Conservation (phyloP, 2,329 filamentous ascomycete genomes). For the Ceratocystis ficicola region DNA sequence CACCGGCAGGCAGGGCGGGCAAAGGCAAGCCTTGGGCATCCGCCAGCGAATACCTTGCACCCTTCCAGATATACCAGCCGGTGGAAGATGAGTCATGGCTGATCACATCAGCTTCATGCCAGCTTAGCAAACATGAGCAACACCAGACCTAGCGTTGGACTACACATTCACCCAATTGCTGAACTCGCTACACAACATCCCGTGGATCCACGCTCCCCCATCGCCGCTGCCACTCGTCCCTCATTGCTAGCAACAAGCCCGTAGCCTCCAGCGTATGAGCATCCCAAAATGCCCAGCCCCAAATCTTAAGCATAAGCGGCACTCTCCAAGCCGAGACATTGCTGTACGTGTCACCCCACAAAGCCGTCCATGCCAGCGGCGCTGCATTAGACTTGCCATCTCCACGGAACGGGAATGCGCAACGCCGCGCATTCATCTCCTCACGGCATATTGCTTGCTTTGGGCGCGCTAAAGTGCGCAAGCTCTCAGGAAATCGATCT, state of each 20-base stretch:
- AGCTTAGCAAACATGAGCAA: background rate
- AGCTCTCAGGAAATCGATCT: background rate
- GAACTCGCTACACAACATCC: conserved; percentile 9
- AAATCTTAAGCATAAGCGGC: conserved; percentile 20
- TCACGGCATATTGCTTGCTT: background rate
- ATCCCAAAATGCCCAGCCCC: conserved; percentile 22
- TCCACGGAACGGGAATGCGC: conserved; percentile 17
- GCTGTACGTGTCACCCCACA: conserved; percentile 21
- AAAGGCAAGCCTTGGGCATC: background rate
- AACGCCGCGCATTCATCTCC: conserved; percentile 7
- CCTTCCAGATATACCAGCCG: background rate
- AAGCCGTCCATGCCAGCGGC: conserved; percentile 17
- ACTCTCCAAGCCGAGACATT: conserved; percentile 16
- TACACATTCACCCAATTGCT: background rate
- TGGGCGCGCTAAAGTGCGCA: conserved; percentile 7
- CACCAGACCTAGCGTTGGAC: background rate
- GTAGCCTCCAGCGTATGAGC: conserved; percentile 3
- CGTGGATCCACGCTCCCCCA: conserved; percentile 18
- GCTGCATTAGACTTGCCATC: conserved; percentile 8
- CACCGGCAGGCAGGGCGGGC: background rate
- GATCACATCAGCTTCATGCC: too few relatives aligned
- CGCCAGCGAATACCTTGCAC: background rate
- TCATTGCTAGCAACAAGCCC: conserved; percentile 11
- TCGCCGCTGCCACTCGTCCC: conserved; percentile 16
- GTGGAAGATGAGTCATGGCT: background rate